Conservation (phyloP, 352 stramenopile genomes). For the Pythium utonaiense region DNA sequence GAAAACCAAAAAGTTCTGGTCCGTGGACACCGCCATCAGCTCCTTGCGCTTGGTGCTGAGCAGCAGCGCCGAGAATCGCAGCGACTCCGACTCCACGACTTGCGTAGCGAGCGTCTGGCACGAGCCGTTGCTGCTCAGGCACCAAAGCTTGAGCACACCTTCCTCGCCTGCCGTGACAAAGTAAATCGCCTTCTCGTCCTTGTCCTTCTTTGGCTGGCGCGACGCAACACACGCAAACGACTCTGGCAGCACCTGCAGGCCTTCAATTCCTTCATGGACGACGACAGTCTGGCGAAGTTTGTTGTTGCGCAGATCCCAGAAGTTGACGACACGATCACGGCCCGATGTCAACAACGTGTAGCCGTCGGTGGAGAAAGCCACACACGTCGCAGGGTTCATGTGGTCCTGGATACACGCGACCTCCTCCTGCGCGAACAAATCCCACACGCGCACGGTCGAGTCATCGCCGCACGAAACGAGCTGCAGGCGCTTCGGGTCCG, state of each 20-base stretch:
- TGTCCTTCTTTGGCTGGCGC: conserved; percentile 24
- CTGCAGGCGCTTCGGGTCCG: conserved; percentile 49
- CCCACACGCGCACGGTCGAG: conserved; percentile 73
- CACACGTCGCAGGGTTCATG: conserved; percentile 92
- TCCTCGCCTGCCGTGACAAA: conserved; percentile 93
- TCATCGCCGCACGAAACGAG: conserved; percentile 83
- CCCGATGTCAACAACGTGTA: conserved; percentile 88
- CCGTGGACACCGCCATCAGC: conserved; percentile 70
- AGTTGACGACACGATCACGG: conserved; percentile 92
- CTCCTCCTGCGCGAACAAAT: conserved; percentile 83
- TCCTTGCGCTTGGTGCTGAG: conserved; percentile 51
- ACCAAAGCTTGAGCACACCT: conserved; percentile 84
- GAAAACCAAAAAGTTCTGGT: conserved; percentile 88
- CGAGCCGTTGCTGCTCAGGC: conserved; percentile 22
- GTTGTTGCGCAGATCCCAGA: conserved; percentile 83
- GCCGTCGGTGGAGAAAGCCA: conserved; percentile 87
- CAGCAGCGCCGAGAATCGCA: conserved; percentile 56
- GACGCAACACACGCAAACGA: conserved; percentile 47
- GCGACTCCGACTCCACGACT: conserved; percentile 36
- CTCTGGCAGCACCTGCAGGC: conserved; percentile 84
- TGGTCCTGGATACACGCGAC: conserved; percentile 92
- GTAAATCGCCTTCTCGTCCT: conserved; percentile 68
- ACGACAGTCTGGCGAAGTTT: conserved; percentile 91
- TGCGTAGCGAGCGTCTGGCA: conserved; percentile 53
- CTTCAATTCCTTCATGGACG: conserved; percentile 94